A percentile compares a stretch with the other conserved stretches of the same genome.
Conservation (phyloP, 345 rosid species). For the Xanthoceras sorbifolium region DNA sequence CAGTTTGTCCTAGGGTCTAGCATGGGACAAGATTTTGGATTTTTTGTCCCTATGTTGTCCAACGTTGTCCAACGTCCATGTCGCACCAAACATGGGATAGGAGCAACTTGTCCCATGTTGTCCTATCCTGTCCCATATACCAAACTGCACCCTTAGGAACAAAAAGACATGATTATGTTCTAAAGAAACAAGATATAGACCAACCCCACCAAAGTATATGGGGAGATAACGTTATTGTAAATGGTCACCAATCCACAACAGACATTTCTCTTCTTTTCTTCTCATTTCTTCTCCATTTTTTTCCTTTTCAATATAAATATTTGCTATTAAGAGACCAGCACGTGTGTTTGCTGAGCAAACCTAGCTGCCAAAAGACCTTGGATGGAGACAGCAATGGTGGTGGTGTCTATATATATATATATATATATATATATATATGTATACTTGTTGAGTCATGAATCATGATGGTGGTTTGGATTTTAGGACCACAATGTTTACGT, state of each 20-base stretch:
- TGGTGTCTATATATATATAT: too few species aligned
- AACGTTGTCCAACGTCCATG: too few species aligned
- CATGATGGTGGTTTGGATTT: not conserved
- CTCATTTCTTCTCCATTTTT: not conserved
- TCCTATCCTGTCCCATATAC: too few species aligned
- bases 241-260: not conserved
- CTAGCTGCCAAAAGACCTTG: constrained; percentile 16
- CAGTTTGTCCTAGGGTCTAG: too few species aligned
- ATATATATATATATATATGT: too few species aligned
- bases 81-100: too few species aligned
- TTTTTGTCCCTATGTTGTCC: too few species aligned
- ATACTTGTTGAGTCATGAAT: not conserved
- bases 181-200: constrained; percentile 6
- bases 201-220: not conserved
- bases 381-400: not conserved
- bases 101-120: too few species aligned
- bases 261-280: not conserved
- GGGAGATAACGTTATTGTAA: not conserved
- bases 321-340: constrained; percentile 29
- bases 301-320: not conserved
- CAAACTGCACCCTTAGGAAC: too few species aligned
- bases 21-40: too few species aligned
- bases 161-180: constrained; percentile 11
- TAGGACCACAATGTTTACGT: constrained; percentile 24
- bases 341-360: constrained; percentile 28